Percentiles rank a stretch among this genome's conserved stretches.
Evolutionary conservation across 495 filamentous ascomycete species (phyloP).

Genomic region (Parathielavia hyrcaniae): DNA sequence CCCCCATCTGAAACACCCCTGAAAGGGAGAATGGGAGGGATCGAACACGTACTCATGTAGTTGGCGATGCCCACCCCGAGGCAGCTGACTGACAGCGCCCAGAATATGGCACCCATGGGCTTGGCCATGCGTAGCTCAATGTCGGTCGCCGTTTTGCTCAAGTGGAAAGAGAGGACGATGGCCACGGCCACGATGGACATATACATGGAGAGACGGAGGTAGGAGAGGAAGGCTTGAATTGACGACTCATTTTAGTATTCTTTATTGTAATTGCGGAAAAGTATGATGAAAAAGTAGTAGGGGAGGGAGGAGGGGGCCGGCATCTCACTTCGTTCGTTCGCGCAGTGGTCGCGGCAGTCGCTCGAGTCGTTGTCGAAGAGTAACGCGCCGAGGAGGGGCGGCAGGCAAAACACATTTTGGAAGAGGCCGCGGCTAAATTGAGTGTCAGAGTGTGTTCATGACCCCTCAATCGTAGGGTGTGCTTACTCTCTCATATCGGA

Average conservation of each 20-base stretch:
- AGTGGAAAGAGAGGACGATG: constrained; percentile 88
- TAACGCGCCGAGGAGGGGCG: constrained; percentile 67
- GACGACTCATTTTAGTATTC: not conserved
- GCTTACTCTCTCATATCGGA: constrained; percentile 11
- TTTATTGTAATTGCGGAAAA: not conserved
- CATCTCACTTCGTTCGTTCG: constrained; percentile 65
- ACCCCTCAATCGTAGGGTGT: not conserved
- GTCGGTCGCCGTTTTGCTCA: constrained; percentile 61
- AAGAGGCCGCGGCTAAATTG: not conserved
- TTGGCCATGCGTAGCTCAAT: constrained; percentile 70
- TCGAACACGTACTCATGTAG: constrained; percentile 56
- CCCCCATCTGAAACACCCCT: not conserved
- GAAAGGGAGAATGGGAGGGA: not conserved
- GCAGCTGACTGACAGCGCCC: constrained; percentile 70
- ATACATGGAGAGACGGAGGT: constrained; percentile 85
- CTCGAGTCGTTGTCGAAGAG: constrained; percentile 83
- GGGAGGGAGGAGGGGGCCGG: not conserved
- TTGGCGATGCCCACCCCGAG: constrained; percentile 72
- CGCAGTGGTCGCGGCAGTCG: constrained; percentile 81
- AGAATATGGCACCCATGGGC: constrained; percentile 85
- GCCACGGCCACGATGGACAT: constrained; percentile 83
- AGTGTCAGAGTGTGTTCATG: not conserved
- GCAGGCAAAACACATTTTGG: constrained; percentile 50
- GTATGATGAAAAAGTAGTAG: not conserved
- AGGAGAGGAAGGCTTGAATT: constrained; percentile 73